Conservation (phyloP, 345 rosid genomes). For the Excoecaria agallocha region DNA sequence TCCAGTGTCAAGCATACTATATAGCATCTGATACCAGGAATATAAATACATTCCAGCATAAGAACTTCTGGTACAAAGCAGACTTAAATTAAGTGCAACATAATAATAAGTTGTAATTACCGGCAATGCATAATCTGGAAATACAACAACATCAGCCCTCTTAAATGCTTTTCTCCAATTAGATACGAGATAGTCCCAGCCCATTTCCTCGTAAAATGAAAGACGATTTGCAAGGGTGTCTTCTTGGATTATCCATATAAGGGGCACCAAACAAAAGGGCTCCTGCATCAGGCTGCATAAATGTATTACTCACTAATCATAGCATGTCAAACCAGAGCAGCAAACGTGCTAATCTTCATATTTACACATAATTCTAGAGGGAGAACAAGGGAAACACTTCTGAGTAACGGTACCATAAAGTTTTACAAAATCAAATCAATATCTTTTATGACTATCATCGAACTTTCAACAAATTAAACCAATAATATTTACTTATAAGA, state of each 20-base stretch:
- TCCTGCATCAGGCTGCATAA: constrained; percentile 98
- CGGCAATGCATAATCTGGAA: constrained; percentile 81
- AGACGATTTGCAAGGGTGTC: constrained; percentile 76
- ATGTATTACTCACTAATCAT: constrained; percentile 55
- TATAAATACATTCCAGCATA: constrained; percentile 32
- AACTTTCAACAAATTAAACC: background rate
- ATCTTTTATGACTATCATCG: background rate
- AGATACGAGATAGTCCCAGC: constrained; percentile 56
- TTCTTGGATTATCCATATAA: constrained; percentile 93
- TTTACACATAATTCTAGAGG: background rate
- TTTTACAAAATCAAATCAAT: background rate
- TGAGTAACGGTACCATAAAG: constrained; percentile 8
- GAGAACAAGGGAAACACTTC: background rate
- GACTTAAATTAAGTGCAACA: background rate
- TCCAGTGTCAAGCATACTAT: constrained; percentile 88
- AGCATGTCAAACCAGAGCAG: constrained; percentile 33
- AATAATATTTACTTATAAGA: background rate
- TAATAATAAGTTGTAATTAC: constrained; percentile 38
- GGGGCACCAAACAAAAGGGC: constrained; percentile 85
- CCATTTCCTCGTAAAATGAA: constrained; percentile 60
- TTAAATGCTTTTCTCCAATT: constrained; percentile 73
- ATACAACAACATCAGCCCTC: constrained; percentile 75
- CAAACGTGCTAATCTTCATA: constrained; percentile 14
- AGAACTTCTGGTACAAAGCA: constrained; percentile 18
- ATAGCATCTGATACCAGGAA: constrained; percentile 69